Evolutionary conservation across 2,329 filamentous ascomycete genomes (phyloP), one percentile per base, ranked within the genome.

Genomic region (Trichoderma sp.): DNA sequence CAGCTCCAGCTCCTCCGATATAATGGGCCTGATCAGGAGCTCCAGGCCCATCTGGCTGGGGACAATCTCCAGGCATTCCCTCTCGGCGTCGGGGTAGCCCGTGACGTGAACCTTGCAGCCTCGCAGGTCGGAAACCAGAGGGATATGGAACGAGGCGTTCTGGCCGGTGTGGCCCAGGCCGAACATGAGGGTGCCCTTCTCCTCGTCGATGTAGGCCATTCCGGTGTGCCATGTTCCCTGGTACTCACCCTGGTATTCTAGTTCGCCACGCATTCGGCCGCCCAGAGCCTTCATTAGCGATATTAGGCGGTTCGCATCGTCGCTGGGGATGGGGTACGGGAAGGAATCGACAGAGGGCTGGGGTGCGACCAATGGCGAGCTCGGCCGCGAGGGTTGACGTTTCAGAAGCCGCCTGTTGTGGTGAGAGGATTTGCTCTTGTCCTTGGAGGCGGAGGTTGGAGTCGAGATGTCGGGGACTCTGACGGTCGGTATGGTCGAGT

Each of bases 121-220:
- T 61, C 91, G 86, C 52, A 95, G 82, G 73, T 94, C 91, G 3
- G 87, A 82, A n/a, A 94, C 84, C 17, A 95, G 81, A 6, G 88
- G 86, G 29, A 86, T 83, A 74, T 91, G 87, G 69, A 89, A 89
- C 3, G 85, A 85, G 6, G 85, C 86, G 71, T 85, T 87, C 67
- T 89, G 89, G 68, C 89, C 89, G 3, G 89, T 86, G 76, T 93
- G 90, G 29, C 61, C 61, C 13, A 65, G 17, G 3, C 61, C 61
- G 74, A 91, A 91, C 81, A 94, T 89, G 70, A 95, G 80, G 71
- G 88, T 89, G 2, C 91, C 92, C 68, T 86, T 87, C 56, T 92
- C 89, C 68, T 92, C 90, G 70, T 94, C 90, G 70, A 95, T 92
- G 74, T 89, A 92, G 75, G 90, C 91, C 70, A 90, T 86, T n/a